Percentiles rank a stretch among this genome's conserved stretches.
Evolutionary conservation across 768 basidiomycete species (phyloP).

Genomic region (Termitomyces sp.): DNA sequence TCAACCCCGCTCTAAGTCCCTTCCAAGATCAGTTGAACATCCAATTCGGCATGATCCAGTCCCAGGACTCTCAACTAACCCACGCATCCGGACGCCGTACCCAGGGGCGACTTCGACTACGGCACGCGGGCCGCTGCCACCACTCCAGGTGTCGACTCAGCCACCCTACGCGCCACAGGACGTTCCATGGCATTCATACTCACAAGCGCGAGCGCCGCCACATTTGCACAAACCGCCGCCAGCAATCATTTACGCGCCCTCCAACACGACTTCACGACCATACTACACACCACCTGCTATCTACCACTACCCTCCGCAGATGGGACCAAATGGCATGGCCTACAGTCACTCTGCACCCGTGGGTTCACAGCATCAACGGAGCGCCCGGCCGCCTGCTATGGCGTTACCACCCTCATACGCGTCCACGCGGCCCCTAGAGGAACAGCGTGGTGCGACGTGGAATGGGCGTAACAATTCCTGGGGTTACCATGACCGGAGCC

Average conservation of each 20-base stretch:
- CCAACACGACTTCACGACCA: constrained; percentile 32
- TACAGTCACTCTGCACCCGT: constrained; percentile 65
- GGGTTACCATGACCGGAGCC: constrained; percentile 19
- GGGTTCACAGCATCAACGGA: constrained; percentile 27
- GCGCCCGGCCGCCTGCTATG: constrained; percentile 28
- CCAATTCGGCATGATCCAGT: constrained; percentile 14
- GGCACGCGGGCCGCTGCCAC: constrained; percentile 3
- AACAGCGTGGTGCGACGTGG: constrained; percentile 11
- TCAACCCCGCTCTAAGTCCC: constrained; percentile 39
- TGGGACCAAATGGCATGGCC: constrained; percentile 56
- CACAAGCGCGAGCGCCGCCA: constrained; percentile 18
- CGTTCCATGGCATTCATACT: constrained; percentile 30
- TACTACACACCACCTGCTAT: constrained; percentile 58
- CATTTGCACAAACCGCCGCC: constrained; percentile 41
- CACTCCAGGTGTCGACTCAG: constrained; percentile 1
- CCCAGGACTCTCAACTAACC: constrained; percentile 18
- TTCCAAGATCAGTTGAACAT: constrained; percentile 33
- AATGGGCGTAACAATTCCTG: constrained; percentile 16
- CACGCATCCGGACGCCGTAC: constrained; percentile 14
- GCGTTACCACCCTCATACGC: constrained; percentile 27
- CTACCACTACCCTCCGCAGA: constrained; percentile 46
- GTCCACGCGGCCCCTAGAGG: constrained; percentile 30
- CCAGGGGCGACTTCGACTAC: constrained; percentile 5
- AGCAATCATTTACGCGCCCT: constrained; percentile 54
- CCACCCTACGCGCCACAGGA: constrained; percentile 16